Percentiles rank a stretch among this genome's conserved stretches.
Conservation (phyloP, 306 rosid species). For the Trichosanthes cucumerina region DNA sequence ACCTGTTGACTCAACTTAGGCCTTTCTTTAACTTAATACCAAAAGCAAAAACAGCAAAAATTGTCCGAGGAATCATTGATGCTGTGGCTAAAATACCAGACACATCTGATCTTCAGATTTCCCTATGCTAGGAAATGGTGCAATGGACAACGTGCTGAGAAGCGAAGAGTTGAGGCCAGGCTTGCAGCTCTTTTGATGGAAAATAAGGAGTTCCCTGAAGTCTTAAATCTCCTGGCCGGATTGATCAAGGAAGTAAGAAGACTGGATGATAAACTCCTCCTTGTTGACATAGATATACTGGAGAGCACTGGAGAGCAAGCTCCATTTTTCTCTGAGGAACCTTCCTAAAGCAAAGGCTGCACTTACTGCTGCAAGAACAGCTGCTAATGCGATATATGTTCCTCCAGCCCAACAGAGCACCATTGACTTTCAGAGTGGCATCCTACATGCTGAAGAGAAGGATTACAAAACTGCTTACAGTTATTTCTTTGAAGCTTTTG, state of each 20-base stretch:
- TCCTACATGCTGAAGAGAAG: constrained; percentile 91
- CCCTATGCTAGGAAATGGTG: constrained; percentile 90
- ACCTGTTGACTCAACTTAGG: constrained; percentile 84
- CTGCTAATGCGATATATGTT: constrained; percentile 89
- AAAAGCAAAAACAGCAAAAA: constrained; percentile 89
- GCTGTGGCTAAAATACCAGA: constrained; percentile 81
- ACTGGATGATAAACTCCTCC: constrained; percentile 91
- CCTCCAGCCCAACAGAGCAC: constrained; percentile 98
- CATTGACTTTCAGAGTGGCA: constrained; percentile 89
- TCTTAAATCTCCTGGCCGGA: constrained; percentile 61
- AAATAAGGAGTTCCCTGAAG: constrained; percentile 80
- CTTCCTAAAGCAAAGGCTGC: constrained; percentile 97
- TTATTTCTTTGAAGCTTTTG: constrained; percentile 91
- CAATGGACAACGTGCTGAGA: constrained; percentile 88
- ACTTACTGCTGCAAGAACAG: constrained; percentile 92
- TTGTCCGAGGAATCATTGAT: constrained; percentile 78
- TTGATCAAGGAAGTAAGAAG: constrained; percentile 94
- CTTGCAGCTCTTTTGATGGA: constrained; percentile 95
- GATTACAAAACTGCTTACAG: constrained; percentile 87
- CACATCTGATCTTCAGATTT: constrained; percentile 74
- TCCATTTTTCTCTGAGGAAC: constrained; percentile 80
- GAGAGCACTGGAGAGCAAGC: constrained; percentile 98
- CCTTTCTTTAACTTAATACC: constrained; percentile 90
- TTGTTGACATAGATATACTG: constrained; percentile 86
- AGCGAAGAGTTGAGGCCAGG: constrained; percentile 91